Conservation (phyloP, 164 flowering plant genomes). For the Sedum album region DNA sequence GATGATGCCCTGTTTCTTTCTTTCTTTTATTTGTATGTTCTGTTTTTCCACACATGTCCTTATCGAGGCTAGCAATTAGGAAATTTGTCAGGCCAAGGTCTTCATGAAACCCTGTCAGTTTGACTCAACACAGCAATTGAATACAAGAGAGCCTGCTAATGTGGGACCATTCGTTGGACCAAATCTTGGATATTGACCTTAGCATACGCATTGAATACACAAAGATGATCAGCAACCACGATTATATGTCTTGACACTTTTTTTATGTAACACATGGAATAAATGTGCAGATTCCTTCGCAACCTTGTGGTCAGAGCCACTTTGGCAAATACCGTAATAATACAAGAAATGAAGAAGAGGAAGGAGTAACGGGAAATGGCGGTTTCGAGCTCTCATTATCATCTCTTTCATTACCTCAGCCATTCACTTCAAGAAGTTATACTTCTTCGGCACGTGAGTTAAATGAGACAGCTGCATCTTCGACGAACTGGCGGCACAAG, state of each 20-base stretch:
- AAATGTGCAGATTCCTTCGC: not conserved
- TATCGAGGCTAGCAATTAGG: not conserved
- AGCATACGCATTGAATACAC: not conserved
- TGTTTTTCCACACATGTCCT: not conserved
- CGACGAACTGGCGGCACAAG: not conserved
- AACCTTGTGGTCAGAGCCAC: not conserved
- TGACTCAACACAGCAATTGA: constrained; percentile 1
- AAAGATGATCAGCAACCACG: not conserved
- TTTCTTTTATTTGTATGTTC: not conserved
- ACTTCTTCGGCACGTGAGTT: not conserved
- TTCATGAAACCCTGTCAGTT: constrained; percentile 6
- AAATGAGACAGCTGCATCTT: not conserved
- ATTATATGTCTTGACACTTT: not conserved
- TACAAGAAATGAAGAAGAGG: constrained; percentile 1
- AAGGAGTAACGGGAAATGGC: not conserved
- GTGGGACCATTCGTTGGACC: not conserved
- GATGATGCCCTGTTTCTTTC: no score
- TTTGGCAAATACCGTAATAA: not conserved
- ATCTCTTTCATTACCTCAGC: not conserved
- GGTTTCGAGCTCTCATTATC: not conserved
- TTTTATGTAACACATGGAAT: no score
- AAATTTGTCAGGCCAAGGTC: not conserved
- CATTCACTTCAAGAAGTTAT: not conserved
- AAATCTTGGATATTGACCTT: not conserved
- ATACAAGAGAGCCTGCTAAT: not conserved